These are phyloP conservation scores for Diospyros kaki DNA, from an alignment of 148 eudicot species.

Conservation along the genomic window DNA sequence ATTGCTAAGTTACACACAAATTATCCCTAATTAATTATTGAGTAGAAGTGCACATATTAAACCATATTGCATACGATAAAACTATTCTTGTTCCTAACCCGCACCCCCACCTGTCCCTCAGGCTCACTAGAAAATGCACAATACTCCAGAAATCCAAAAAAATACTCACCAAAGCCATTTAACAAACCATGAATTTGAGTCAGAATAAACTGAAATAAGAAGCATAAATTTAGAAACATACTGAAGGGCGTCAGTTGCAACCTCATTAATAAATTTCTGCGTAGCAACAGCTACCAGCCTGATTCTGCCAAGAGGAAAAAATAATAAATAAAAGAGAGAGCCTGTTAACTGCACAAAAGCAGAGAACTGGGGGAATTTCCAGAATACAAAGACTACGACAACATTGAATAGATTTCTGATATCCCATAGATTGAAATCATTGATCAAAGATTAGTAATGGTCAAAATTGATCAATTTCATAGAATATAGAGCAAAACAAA, in stretches of 20 bases:
- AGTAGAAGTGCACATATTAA: not conserved
- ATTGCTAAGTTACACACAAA: not conserved
- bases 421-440: not conserved
- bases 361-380: not conserved
- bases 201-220: not conserved
- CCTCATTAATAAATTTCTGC: constrained; percentile 85
- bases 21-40: not conserved
- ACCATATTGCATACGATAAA: not conserved
- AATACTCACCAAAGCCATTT: not conserved
- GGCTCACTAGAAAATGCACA: not conserved
- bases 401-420: not conserved
- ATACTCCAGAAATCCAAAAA: constrained; percentile 2
- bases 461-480: not conserved
- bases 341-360: no score
- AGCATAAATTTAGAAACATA: constrained; percentile 32
- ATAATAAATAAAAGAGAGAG: not conserved
- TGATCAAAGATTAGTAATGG: not conserved
- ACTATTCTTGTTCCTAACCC: not conserved
- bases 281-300: constrained; percentile 94
- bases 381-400: no score
- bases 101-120: not conserved
- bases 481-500: not conserved
- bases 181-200: not conserved
- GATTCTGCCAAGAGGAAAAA: constrained; percentile 37
- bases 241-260: constrained; percentile 92